Conservation (phyloP, 257 asterid species). For the Knoxia roxburghii region DNA sequence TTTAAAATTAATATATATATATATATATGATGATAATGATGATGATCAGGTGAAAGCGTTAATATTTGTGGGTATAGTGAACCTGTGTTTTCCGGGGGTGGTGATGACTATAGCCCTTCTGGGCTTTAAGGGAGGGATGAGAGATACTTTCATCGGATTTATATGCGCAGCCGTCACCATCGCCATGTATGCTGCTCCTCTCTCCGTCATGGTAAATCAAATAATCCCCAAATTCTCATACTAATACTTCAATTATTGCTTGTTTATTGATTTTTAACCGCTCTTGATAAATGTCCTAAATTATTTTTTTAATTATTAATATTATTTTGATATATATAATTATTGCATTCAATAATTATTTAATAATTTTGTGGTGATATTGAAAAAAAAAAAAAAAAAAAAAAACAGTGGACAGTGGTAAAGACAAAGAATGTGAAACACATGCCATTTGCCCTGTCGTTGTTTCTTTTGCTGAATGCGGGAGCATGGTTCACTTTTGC, state of each 20-base stretch:
- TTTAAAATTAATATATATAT: no score
- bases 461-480: slow-evolving; percentile 18
- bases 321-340: no score
- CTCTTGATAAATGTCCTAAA: no score
- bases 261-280: neutral
- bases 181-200: slow-evolving; percentile 21
- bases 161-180: slow-evolving; percentile 21
- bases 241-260: neutral
- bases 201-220: slow-evolving; percentile 21
- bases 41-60: slow-evolving; percentile 19
- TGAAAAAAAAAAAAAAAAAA: no score
- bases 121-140: neutral
- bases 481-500: slow-evolving; percentile 19
- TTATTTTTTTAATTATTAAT: no score
- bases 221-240: slow-evolving; percentile 1
- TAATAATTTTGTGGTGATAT: no score
- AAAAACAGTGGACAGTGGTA: slow-evolving; percentile 11
- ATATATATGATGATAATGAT: no score
- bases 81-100: slow-evolving; percentile 6
- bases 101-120: slow-evolving; percentile 3
- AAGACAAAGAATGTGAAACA: slow-evolving; percentile 15
- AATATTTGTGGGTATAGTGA: slow-evolving; percentile 12
- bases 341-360: no score
- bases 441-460: slow-evolving; percentile 20
- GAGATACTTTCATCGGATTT: slow-evolving; percentile 4